These are phyloP conservation scores for Microbotryum violaceum DNA, from an alignment of 1,284 basidiomycete genomes.

Conservation along the genomic window DNA sequence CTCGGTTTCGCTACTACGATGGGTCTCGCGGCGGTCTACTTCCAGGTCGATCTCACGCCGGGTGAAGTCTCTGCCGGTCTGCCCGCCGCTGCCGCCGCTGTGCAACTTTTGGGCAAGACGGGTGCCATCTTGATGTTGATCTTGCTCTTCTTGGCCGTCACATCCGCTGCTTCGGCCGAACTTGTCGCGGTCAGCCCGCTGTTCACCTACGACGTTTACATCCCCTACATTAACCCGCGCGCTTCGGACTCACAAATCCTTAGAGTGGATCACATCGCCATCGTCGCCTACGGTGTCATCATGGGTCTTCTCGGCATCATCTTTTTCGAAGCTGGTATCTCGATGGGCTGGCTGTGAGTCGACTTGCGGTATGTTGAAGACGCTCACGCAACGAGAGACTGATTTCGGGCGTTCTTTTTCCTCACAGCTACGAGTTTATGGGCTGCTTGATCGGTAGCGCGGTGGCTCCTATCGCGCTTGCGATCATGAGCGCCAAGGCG, in stretches of 20 bases:
- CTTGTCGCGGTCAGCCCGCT: slow-evolving; percentile 65
- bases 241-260: slow-evolving; percentile 56
- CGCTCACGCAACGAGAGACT: neutral
- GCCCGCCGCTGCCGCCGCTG: slow-evolving; percentile 65
- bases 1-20: slow-evolving; percentile 42
- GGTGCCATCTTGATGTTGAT: slow-evolving; percentile 51
- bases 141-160: slow-evolving; percentile 62
- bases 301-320: slow-evolving; percentile 76
- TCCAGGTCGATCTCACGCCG: slow-evolving; percentile 11
- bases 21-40: slow-evolving; percentile 13
- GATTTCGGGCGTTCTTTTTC: neutral
- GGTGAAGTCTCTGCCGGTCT: slow-evolving; percentile 70
- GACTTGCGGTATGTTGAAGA: neutral
- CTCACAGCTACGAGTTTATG: slow-evolving; percentile 32
- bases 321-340: slow-evolving; percentile 81
- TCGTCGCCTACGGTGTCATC: slow-evolving; percentile 55
- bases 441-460: slow-evolving; percentile 62
- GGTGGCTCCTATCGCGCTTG: slow-evolving; percentile 44
- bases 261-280: slow-evolving; percentile 45
- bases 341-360: slow-evolving; percentile 61
- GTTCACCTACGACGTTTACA: slow-evolving; percentile 53
- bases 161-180: slow-evolving; percentile 78
- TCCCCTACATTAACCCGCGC: slow-evolving; percentile 56
- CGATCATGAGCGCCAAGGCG: slow-evolving; percentile 67
- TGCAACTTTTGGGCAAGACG: slow-evolving; percentile 52